Evolutionary conservation across 2,329 filamentous ascomycete species (phyloP), one percentile per base, ranked within the genome.

Genomic region (Pseudogymnoascus sp.): DNA sequence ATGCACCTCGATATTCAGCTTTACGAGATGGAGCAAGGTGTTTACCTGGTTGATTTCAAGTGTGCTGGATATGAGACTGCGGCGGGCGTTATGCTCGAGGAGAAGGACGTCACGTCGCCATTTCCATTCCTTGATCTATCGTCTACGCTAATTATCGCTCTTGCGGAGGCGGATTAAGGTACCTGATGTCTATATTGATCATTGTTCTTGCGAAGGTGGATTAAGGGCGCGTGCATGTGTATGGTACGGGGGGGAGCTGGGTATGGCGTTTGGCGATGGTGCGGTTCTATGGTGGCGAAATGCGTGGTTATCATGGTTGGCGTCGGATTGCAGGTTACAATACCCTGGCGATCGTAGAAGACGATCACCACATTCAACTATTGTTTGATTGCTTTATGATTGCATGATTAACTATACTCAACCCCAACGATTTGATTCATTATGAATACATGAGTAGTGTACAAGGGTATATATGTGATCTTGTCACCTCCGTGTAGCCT

Each of bases 41-140:
- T 94, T 67, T 97, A 93, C 75, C 87, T 99, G 65, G 94, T 99
- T 58, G 94, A 99, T 74, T 99, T 99, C 81, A 97, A 97, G 74
- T 97, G 93, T 74, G 92, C 94, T 12, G 94, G 94, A 17, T 99
- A 99, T 76, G 94, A 99, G 77, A 91, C 83, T 55, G 71, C 79
- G 10, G 80, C 94, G 62, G 88, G 93, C 58, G 85, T 88, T 67
- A 78, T 88, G 59, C 78, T 92, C 59, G 91, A 94, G 70, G 92
- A 97, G 77, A 97, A 97, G 81, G 90, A 96, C 71, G 91, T 96
- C 66, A 93, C 91, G 48, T 95, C 90, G 73, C 92, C 94, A 29
- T 97, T 96, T 75, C 93, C 94, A 3, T 97, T 97, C 77, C 81
- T 97, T 71, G 93, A 97, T 76, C 89, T 97, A 75, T 92, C 93